phyloP scores from a whole-genome alignment of 2,329 filamentous ascomycete species.

The Aspergillus sergii region DNA sequence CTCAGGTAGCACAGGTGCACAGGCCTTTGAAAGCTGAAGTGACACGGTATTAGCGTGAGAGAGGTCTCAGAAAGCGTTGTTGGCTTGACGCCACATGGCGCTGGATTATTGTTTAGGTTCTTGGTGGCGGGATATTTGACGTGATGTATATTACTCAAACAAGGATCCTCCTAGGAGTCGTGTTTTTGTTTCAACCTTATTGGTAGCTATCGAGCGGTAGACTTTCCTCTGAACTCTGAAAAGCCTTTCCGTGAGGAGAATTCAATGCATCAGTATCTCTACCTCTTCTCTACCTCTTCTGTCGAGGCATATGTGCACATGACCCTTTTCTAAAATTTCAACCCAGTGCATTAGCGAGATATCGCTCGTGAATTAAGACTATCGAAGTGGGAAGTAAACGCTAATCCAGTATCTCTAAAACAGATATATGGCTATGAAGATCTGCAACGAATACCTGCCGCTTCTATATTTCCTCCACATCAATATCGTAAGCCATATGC shows the following conservation, averaged over 20 bases:
- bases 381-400: not conserved
- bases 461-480: slow-evolving; percentile 14
- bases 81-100: not conserved
- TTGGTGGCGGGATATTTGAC: not conserved
- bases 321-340: not conserved
- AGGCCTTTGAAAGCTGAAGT: not conserved
- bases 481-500: slow-evolving; percentile 36
- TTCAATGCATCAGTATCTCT: not conserved
- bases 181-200: not conserved
- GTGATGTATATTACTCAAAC: not conserved
- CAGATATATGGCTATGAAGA: not conserved
- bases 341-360: not conserved
- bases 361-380: not conserved
- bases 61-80: not conserved
- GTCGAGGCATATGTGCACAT: too few relatives aligned
- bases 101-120: not conserved
- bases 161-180: not conserved
- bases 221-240: not conserved
- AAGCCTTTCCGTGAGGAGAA: not conserved
- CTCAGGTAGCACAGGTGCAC: not conserved
- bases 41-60: not conserved
- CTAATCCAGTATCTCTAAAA: not conserved
- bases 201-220: not conserved
- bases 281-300: too few relatives aligned
- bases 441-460: not conserved